Base-by-base conservation (phyloP, 192 early-diverging fungal genomes). In the Rhizophlyctis rosea region DNA sequence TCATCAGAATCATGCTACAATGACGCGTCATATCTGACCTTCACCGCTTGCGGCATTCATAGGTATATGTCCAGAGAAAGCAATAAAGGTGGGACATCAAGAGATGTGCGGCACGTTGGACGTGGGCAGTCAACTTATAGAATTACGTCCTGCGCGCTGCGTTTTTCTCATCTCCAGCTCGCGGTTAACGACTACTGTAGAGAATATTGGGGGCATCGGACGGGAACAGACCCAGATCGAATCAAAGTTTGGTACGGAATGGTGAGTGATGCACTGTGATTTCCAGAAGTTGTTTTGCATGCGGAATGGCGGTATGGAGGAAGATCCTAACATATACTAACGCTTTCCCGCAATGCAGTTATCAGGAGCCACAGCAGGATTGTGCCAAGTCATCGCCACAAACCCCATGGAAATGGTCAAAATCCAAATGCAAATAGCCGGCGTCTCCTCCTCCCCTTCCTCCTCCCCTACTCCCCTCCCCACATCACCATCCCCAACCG, bases 321-420 rank as follows among this genome's bases (percentile, higher is more conserved):
- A n/a, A n/a, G n/a, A n/a, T n/a, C n/a, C n/a, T n/a, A n/a, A n/a
- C n/a, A n/a, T n/a, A n/a, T n/a, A n/a, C n/a, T n/a, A n/a, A n/a
- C n/a, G n/a, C n/a, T n/a, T n/a, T n/a, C n/a, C n/a, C n/a, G n/a
- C n/a, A n/a, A n/a, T n/a, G 3, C 54, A 55, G 54, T 5, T 79
- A 13, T 36, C 81, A 0, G 81, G 81, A 31, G 81, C 77, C 9
- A 78, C 74, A 0, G 81, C 81, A 7, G 81, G 81, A 2, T 34
- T 76, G 31, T 82, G 77, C 55, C 81, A 82, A 60, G 81, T 82
- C 50, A 76, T 82, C 50, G 81, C 73, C 3, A 82, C 81, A 23
- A 77, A 77, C 61, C 81, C 81, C n/a, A 82, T 82, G 81, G 81
- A 82, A 62, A 77, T 77, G 47, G 75, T 75, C 57, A 82, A 82